Evolutionary conservation across 371 early-diverging fungal genomes (phyloP), one percentile per base, ranked within the genome.

Genomic region (Apophysomyces ossiformis): DNA sequence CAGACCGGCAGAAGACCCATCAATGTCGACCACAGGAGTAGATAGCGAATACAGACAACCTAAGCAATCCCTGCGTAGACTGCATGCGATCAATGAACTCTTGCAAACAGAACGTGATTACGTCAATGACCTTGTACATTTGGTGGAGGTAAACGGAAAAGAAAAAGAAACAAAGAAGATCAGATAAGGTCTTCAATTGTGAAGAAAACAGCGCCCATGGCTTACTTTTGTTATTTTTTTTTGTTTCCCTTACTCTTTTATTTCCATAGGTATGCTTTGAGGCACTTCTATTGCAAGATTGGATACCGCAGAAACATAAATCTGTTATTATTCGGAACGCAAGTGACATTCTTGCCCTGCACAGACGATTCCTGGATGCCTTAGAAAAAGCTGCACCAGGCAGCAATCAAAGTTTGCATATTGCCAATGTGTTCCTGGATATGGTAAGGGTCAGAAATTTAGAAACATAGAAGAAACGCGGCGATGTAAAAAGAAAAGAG

Each of bases 21-120:
- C 44, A 37, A 47, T 50, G 18, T 45, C 13, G 39, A n/a, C 35
- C 37, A 37, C 60, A n/a, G 57, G 38, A 56, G 47, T 12, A 32
- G 72, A 66, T 7, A 69, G 64, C 15, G 38, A 61, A 43, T 41
- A 32, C n/a, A 69, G 60, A 56, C 69, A 68, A 39, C 60, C 47
- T 15, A 76, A 76, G 56, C 77, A 72, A 61, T 44, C 67, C 39
- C 36, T 71, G 32, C 62, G 66, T 8, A 69, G 77, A 16, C 56
- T 61, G n/a, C 79, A 77, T 68, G 83, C 81, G 7, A 73, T 80
- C 36, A 62, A 75, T 47, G 83, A 83, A 60, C 56, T 83, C 5
- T 26, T 78, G 32, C 76, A 80, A 46, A 83, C 83, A 16, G 83
- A 83, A 64, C 70, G 74, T 7, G 81, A 77, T 50, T 83, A 83